A percentile compares a stretch with the other conserved stretches of the same genome.
Evolutionary conservation across 805 yeast genomes (phyloP).

Genomic region (Candida morakotiae): DNA sequence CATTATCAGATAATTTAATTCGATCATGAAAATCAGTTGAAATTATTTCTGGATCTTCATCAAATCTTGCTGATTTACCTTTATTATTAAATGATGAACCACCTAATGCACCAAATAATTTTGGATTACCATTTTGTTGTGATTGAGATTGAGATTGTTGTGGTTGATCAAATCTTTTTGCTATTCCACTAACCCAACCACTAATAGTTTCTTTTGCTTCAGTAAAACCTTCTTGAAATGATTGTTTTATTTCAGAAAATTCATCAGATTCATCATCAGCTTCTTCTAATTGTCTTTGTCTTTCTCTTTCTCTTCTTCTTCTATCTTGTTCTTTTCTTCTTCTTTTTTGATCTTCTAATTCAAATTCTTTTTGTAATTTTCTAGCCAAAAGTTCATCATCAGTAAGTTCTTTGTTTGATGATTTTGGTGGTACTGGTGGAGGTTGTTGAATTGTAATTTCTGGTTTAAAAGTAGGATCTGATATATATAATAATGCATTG

Average conservation of each 20-base stretch:
- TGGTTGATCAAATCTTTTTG: constrained; percentile 42
- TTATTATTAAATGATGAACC: constrained; percentile 33
- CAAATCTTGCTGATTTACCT: constrained; percentile 27
- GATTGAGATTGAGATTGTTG: constrained; percentile 5
- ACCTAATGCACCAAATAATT: constrained; percentile 44
- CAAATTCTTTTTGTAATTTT: constrained; percentile 65
- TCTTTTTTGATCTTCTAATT: constrained; percentile 35
- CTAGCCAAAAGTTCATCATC: constrained; percentile 85
- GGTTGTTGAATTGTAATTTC: constrained; percentile 38
- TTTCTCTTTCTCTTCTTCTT: constrained; percentile 10
- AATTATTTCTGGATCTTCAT: constrained; percentile 54
- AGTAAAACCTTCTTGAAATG: constrained; percentile 69
- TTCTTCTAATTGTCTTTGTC: constrained; percentile 12
- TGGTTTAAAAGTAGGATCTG: constrained; percentile 65
- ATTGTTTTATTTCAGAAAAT: constrained; percentile 62
- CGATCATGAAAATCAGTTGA: constrained; percentile 46
- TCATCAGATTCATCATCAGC: constrained; percentile 43
- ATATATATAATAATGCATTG: constrained; percentile 74
- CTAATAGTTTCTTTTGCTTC: constrained; percentile 76
- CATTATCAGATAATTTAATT: constrained; percentile 40
- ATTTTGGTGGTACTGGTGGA: constrained; percentile 1
- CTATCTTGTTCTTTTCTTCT: constrained; percentile 18
- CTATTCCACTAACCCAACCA: constrained; percentile 71
- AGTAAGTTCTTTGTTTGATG: constrained; percentile 6
- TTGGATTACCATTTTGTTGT: constrained; percentile 19